Evolutionary conservation across 2,329 filamentous ascomycete species (phyloP), one percentile per base, ranked within the genome.

Genomic region (Colletotrichum spinosum): DNA sequence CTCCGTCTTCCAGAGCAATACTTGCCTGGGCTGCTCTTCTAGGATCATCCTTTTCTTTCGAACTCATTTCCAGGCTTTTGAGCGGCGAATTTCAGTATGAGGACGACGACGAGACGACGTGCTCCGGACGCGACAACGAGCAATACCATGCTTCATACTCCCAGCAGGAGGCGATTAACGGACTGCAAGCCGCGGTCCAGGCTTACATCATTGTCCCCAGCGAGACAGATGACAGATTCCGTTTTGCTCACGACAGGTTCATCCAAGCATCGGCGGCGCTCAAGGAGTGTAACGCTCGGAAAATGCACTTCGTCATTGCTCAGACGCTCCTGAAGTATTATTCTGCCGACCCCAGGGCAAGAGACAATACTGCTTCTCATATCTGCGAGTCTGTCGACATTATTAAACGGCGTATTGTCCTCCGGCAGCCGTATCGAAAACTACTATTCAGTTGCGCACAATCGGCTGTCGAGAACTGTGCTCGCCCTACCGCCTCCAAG

Each of bases 261-360:
- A 85, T 94, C 55, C 89, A 92, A 73, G 93, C 92, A 13, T 89
- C 93, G 6, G 83, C 86, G 12, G 85, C 87, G 6, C 80, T 97
- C 55, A 88, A 86, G 67, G 89, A 94, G 73, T 89, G 87, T 72
- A 88, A 91, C 60, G 80, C 86, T 25, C 82, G 86, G 17, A 91
- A 92, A 70, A 97, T 97, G 94, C 94, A 97, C 77, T 97, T 94
- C 71, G 88, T 94, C 50, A 93, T 97, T 71, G 91, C 92, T 0
- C 90, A 93, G 73, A 91, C 90, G 0, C 87, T 97, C 69, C 87
- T 94, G 75, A 91, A 92, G 70, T 90, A 94, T 70, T 88, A 86
- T 66, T 65, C 60, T 8, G 74, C 81, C 8, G 89, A 93, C 65
- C 82, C 86, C 2, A 84, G 84, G 54, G 84, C 86, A 34, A 84